A percentile compares a stretch with the other conserved stretches of the same genome.
phyloP scores from a whole-genome alignment of 345 rosid genomes.

The Eucalyptus cloeziana region DNA sequence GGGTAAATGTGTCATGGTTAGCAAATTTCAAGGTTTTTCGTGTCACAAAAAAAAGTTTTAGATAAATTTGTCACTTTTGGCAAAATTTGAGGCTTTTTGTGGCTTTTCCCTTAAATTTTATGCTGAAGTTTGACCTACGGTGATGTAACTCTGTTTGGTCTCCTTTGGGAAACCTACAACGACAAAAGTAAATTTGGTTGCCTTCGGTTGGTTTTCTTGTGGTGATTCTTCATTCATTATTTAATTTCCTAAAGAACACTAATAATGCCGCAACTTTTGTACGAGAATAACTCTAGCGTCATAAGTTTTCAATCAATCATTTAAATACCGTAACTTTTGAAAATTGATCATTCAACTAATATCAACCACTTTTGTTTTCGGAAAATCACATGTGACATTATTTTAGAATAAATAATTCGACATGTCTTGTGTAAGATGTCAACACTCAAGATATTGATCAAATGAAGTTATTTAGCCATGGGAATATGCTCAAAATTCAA shows the following conservation, averaged over 20 bases:
- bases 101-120: too few species aligned
- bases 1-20: too few species aligned
- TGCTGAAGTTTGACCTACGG: not conserved
- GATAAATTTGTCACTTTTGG: too few species aligned
- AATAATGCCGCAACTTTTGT: not conserved
- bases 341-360: not conserved
- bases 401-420: not conserved
- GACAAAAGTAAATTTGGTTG: not conserved
- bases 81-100: too few species aligned
- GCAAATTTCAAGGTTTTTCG: too few species aligned
- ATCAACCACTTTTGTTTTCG: not conserved
- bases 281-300: accelerated
- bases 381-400: not conserved
- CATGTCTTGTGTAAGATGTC: not conserved
- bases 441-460: not conserved
- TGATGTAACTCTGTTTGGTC: not conserved
- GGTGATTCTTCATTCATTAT: not conserved
- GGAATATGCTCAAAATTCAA: not conserved
- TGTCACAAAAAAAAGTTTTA: too few species aligned
- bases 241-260: not conserved
- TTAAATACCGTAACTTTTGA: not conserved
- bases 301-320: not conserved
- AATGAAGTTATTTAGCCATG: not conserved
- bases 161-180: not conserved
- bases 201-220: not conserved